Percentiles rank a stretch among this genome's conserved stretches.
phyloP scores from a whole-genome alignment of 1,139 yeast species.

The Saccharomyces uvarum region DNA sequence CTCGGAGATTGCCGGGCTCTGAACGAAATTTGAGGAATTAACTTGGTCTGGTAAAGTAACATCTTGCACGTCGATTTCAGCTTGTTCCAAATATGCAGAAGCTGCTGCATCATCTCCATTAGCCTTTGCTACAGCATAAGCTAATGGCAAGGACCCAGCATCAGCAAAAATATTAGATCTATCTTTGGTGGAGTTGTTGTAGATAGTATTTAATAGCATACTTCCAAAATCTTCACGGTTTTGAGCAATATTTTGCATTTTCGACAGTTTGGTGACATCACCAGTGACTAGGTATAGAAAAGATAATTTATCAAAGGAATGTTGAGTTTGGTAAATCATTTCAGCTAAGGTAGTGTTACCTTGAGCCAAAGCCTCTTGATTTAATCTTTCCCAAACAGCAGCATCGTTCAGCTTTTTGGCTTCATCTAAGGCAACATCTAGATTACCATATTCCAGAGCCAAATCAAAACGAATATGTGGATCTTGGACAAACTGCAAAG shows the following conservation, averaged over 20 bases:
- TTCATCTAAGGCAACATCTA: slow-evolving; percentile 79
- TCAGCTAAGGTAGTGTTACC: slow-evolving; percentile 86
- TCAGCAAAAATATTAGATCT: slow-evolving; percentile 69
- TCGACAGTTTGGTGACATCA: slow-evolving; percentile 60
- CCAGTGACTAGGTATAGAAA: slow-evolving; percentile 83
- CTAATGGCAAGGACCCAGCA: slow-evolving; percentile 80
- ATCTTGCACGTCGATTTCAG: slow-evolving; percentile 57
- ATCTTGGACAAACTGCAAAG: slow-evolving; percentile 92
- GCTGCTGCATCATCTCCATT: slow-evolving; percentile 77
- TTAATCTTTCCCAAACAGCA: slow-evolving; percentile 73
- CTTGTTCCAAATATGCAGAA: slow-evolving; percentile 57
- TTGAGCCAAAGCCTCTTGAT: slow-evolving; percentile 79
- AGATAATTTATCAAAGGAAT: slow-evolving; percentile 79
- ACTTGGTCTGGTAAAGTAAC: slow-evolving; percentile 53
- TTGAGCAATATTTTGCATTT: slow-evolving; percentile 87
- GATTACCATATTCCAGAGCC: slow-evolving; percentile 88
- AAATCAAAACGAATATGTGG: slow-evolving; percentile 93
- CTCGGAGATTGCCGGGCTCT: slow-evolving; percentile 17
- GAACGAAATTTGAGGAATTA: slow-evolving; percentile 15
- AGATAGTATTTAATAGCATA: slow-evolving; percentile 75
- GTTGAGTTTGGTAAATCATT: slow-evolving; percentile 80
- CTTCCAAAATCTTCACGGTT: slow-evolving; percentile 77
- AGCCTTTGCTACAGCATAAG: slow-evolving; percentile 86
- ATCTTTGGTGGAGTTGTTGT: slow-evolving; percentile 64
- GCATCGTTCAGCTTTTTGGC: slow-evolving; percentile 69